Evolutionary conservation across 768 basidiomycete species (phyloP).

Genomic region (Mycena crocata): DNA sequence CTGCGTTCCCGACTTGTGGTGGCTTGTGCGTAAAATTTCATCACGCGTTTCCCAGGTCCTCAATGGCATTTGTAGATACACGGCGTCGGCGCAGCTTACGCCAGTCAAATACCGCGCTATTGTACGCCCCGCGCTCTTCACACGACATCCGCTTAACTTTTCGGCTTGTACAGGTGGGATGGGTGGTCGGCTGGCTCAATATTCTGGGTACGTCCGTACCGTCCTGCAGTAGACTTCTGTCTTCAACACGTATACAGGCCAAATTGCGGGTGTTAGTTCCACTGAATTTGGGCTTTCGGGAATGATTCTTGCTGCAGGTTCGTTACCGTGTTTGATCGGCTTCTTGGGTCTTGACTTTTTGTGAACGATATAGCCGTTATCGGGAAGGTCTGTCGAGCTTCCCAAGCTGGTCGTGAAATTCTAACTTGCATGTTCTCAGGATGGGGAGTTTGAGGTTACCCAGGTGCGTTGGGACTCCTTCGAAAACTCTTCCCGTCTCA

Average conservation of each 20-base stretch:
- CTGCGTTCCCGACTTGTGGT: constrained; percentile 78
- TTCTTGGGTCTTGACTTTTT: background rate
- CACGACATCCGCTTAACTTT: background rate
- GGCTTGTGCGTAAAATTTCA: constrained; percentile 63
- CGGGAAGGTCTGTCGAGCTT: constrained; percentile 54
- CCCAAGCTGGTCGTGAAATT: constrained; percentile 9
- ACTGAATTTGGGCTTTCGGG: constrained; percentile 85
- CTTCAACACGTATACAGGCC: constrained; percentile 53
- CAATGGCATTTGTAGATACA: constrained; percentile 59
- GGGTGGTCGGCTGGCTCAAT: constrained; percentile 88
- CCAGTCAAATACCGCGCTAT: constrained; percentile 73
- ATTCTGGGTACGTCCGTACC: constrained; percentile 64
- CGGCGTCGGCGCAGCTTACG: constrained; percentile 82
- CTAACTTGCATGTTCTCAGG: constrained; percentile 43
- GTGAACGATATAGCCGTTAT: constrained; percentile 56
- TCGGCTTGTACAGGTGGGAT: constrained; percentile 63
- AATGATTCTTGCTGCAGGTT: constrained; percentile 83
- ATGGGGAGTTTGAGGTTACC: constrained; percentile 70
- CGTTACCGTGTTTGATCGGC: background rate
- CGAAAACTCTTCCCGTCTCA: background rate
- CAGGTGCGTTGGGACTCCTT: constrained; percentile 42
- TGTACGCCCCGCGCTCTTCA: constrained; percentile 47
- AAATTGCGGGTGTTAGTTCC: constrained; percentile 87
- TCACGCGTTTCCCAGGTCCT: background rate
- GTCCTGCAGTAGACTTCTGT: background rate